A percentile compares a stretch with the other conserved stretches of the same genome.
phyloP scores from a whole-genome alignment of 768 basidiomycete genomes.

The Naganishia onofrii region DNA sequence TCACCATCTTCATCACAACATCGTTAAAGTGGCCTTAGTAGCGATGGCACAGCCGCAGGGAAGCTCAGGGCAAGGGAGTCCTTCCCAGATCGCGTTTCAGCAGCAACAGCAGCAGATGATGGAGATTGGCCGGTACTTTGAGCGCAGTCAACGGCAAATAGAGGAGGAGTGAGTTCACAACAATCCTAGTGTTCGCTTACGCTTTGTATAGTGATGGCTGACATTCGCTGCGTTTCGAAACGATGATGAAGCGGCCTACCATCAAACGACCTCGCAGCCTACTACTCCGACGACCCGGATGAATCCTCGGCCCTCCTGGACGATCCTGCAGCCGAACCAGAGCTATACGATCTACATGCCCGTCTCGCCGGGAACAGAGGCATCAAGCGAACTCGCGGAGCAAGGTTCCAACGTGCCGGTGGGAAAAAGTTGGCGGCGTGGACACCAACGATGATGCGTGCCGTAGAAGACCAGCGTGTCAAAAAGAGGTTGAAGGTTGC shows the following conservation, averaged over 20 bases:
- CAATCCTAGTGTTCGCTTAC: no score
- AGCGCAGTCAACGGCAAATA: conserved; percentile 23
- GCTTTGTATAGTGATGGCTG: no score
- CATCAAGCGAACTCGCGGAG: conserved; percentile 43
- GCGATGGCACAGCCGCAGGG: no score
- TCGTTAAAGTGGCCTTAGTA: no score
- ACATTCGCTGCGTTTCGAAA: no score
- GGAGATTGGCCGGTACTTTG: conserved; percentile 21
- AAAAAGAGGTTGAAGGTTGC: conserved; percentile 40
- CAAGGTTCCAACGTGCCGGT: conserved; percentile 39
- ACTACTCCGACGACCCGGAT: conserved; percentile 28
- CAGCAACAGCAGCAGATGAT: conserved; percentile 32
- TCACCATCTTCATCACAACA: no score
- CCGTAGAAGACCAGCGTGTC: conserved; percentile 34
- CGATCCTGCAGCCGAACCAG: conserved; percentile 1
- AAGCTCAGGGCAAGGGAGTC: conserved; percentile 54
- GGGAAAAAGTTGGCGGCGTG: conserved; percentile 50
- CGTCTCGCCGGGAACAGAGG: conserved; percentile 41
- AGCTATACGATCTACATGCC: neutral
- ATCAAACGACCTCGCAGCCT: conserved; percentile 40
- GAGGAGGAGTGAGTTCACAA: conserved; percentile 32
- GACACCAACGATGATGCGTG: conserved; percentile 45
- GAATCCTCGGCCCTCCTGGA: neutral
- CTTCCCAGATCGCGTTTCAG: conserved; percentile 57
- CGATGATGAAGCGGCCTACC: conserved; percentile 36